Base-by-base conservation (phyloP, 2,329 filamentous ascomycete genomes). In the Stagonosporopsis vannaccii region DNA sequence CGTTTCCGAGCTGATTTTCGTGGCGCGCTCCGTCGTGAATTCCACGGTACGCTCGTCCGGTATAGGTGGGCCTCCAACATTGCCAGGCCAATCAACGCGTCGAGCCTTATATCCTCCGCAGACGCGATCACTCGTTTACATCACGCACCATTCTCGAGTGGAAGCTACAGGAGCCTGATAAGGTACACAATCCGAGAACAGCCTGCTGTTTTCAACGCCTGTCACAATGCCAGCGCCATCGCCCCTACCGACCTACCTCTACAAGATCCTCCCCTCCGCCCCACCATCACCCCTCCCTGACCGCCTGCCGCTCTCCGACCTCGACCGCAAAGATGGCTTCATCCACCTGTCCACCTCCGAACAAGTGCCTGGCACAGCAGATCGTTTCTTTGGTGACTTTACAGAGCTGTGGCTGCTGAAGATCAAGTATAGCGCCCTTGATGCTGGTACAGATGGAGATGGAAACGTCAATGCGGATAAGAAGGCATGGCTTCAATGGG, bases 311-410 rank as follows among this genome's bases (percentile, higher is more conserved):
- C 78, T 85, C 57, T 88, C 85, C 12, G 81, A 84, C 30, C 81
- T 87, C 40, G 86, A 88, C 71, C 72, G 75, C 60, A 79, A 82
- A 32, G 85, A 88, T 67, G 85, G 85, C 44, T 88, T 86, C 72
- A 77, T 88, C 28, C 86, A 88, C 63, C 71, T 88, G 15, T 87
- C 85, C 67, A 84, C 82, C 0, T 78, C 81, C 2, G 73, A 74
- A 33, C 86, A 88, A 77, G 71, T 72, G 1, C 64, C 71, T 39
- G 65, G 68, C 19, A 75, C 72, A n/a, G 68, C 69, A 25, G 70
- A 69, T 49, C 67, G 68, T 22, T 76, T 72, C 58, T 77, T 75
- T 55, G 69, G 64, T 15, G 54, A 73, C 12, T 59, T 61, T 9
- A 60, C 72, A 0, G 69, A 72, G 28, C 72, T 86, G 2, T 84